Base-by-base conservation (phyloP, 2,329 filamentous ascomycete genomes). In the Coniochaeta pulveracea region DNA sequence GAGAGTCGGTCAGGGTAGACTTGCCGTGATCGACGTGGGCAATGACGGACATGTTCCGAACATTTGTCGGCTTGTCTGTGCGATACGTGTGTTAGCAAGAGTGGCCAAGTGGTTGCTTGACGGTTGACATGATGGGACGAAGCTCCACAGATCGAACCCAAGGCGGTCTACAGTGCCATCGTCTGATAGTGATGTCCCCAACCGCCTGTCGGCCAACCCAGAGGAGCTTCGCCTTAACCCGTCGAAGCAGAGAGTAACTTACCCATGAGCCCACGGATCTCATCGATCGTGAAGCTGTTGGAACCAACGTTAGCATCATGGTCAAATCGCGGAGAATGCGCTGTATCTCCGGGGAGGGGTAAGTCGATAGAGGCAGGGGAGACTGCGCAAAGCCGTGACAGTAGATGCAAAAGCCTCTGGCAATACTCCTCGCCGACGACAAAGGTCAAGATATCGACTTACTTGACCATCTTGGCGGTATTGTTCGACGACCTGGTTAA, bases 21-120 rank as follows among this genome's bases (percentile, higher is more conserved):
- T 98, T 98, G 74, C 91, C 91, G 79, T 98, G 91, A 69, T 98
- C 91, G 80, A 98, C 88, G 74, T 98, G 91, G 65, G 91, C 91
- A 85, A 96, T 96, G 65, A 98, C 91, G 72, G 86, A 95, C 89
- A 95, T 96, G 44, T 96, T 96, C 66, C 74, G 72, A 61, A 80
- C 74, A 63, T 80, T 80, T 59, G 61, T 70, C 51, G 82, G 78
- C 68, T 80, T 79, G 76, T 85, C 80, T 81, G 83, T 84, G 60
- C 83, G 55, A 35, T 21, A n/a, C n/a, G n/a, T n/a, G n/a, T n/a
- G n/a, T n/a, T n/a, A 32, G 34, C 9, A 27, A 25, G 4, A 31
- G 28, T 31, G 18, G 28, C 16, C 14, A 31, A 22, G 15, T 12
- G 19, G 27, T 9, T 19, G 17, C 11, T 4, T 30, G 9, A 12